phyloP scores from a whole-genome alignment of 805 yeast species.

The Ogataea polymorpha region DNA sequence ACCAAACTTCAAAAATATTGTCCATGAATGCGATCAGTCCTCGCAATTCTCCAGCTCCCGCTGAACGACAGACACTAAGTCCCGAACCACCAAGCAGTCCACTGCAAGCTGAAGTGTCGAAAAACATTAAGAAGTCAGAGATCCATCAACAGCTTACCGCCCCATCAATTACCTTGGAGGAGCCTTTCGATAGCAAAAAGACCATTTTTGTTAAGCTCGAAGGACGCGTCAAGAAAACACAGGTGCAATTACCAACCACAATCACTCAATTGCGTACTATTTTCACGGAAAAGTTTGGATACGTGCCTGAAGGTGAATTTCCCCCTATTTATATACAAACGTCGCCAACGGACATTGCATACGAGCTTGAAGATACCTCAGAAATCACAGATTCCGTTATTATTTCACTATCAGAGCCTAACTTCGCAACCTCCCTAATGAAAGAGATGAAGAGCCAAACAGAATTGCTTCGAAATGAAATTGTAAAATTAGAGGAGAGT shows the following conservation, averaged over 20 bases:
- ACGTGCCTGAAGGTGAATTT: slow-evolving; percentile 59
- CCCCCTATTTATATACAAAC: slow-evolving; percentile 80
- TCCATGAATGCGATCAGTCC: slow-evolving; percentile 25
- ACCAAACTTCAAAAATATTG: slow-evolving; percentile 47
- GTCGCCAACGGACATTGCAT: slow-evolving; percentile 53
- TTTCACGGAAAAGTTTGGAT: slow-evolving; percentile 85
- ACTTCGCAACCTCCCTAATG: slow-evolving; percentile 21
- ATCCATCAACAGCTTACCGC: slow-evolving; percentile 22
- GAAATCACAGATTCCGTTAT: slow-evolving; percentile 62
- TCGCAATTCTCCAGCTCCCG: slow-evolving; percentile 14
- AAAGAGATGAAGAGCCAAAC: slow-evolving; percentile 30
- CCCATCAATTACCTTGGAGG: slow-evolving; percentile 6
- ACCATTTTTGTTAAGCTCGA: slow-evolving; percentile 48
- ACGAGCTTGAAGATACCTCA: slow-evolving; percentile 76
- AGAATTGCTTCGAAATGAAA: slow-evolving; percentile 25
- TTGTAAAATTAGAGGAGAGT: slow-evolving; percentile 26
- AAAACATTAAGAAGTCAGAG: slow-evolving; percentile 26
- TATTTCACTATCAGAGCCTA: slow-evolving; percentile 54
- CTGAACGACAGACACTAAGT: slow-evolving; percentile 3
- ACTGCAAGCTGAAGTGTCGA: slow-evolving; percentile 23
- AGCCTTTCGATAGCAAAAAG: slow-evolving; percentile 1
- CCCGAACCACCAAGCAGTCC: slow-evolving; percentile 24
- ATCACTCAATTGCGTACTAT: slow-evolving; percentile 58
- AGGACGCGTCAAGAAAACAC: slow-evolving; percentile 54
- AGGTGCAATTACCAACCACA: slow-evolving; percentile 43